Evolutionary conservation across 495 filamentous ascomycete genomes (phyloP).

Genomic region (Aspergillus cavernicola): DNA sequence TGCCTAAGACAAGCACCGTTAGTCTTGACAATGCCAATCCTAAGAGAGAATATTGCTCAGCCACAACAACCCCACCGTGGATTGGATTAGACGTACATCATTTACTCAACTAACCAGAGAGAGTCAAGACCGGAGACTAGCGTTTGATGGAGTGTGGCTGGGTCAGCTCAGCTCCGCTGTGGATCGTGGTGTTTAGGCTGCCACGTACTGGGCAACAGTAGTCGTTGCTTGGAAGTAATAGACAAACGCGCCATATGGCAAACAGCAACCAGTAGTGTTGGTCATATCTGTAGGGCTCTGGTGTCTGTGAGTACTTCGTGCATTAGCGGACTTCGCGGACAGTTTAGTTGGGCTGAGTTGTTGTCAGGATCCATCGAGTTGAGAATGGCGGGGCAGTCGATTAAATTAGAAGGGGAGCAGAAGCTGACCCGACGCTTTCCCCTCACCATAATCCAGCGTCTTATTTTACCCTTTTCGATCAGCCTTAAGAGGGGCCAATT

Average conservation of each 20-base stretch:
- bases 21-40: not conserved
- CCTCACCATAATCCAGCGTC: not conserved
- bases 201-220: not conserved
- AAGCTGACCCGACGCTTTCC: not conserved
- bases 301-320: not conserved
- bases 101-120: not conserved
- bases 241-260: not conserved
- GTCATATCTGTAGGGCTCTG: not conserved
- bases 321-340: not conserved
- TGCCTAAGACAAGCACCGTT: not conserved
- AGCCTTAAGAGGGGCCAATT: not conserved
- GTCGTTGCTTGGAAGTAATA: not conserved
- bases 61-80: slow-evolving; percentile 2
- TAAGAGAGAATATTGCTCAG: not conserved
- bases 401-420: not conserved
- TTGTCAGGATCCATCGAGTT: slow-evolving; percentile 1
- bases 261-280: not conserved
- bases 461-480: not conserved
- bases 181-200: slow-evolving; percentile 2
- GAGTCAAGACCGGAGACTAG: not conserved
- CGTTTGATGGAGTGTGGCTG: slow-evolving; percentile 10
- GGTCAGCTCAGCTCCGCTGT: slow-evolving; percentile 2
- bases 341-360: not conserved
- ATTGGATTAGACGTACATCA: not conserved
- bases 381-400: slow-evolving; percentile 9